Base-by-base conservation (phyloP, 2,329 filamentous ascomycete species). In the Fusarium sp. region DNA sequence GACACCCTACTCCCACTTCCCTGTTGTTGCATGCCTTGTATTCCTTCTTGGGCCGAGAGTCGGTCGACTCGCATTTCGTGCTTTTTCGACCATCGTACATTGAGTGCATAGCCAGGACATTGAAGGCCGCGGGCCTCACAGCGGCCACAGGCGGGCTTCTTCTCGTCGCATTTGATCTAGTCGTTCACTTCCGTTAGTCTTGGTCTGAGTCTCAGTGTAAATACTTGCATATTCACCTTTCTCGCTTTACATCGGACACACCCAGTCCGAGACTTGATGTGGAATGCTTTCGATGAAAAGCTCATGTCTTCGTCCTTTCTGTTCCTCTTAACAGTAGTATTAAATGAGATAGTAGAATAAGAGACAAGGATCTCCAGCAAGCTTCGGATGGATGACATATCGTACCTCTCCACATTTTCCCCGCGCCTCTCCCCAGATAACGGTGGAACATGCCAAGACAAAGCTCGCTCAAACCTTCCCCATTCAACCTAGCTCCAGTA, bases 121-220 rank as follows among this genome's bases (percentile, higher is more conserved):
- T 57, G 31, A 4, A 47, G 26, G 11, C 37, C 35, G 6, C 28
- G 53, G 2, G 13, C 21, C 21, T 57, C 57, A 12, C 57, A 59
- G 4, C 57, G 31, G 3, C 4, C 13, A 16, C 57, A 59, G 4
- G 41, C 8, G 13, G 57, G 57, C 15, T 41, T 60, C 1, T 20
- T 37, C 4, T 60, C 57, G 6, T 60, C 53, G 4, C 53, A 60
- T 48, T 58, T 60, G 6, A 60, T 28, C 53, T 60, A 20, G 4
- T 1, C 5, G 2, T 15, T 52, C 15, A 23, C 16, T 23, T 18
- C 8, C 6, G 16, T 35, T 7, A 35, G 33, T 29, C 49, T 15
- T 20, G 18, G 21, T 10, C 9, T 43, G 13, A 44, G 48, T 6
- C 6, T 23, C 10, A 2, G 13, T 5, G 7, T 1, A 20, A 10